Conservation (phyloP, 192 early-diverging fungal genomes). For the Helicostylum pulchrum region DNA sequence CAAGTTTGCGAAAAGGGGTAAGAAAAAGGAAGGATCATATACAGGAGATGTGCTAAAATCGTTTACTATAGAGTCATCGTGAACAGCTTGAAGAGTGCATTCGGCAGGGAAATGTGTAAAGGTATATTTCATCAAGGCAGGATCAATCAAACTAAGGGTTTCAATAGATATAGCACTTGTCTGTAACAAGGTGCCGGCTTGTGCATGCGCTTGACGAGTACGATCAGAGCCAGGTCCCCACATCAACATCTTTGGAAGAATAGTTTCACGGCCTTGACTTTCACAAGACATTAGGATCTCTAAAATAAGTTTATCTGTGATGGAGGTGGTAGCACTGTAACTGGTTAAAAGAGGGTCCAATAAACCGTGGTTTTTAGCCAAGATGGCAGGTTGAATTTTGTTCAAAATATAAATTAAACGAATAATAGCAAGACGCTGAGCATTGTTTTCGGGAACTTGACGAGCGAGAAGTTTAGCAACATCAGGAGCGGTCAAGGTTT, state of each 20-base stretch:
- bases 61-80: constrained; percentile 2
- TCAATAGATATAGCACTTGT: constrained; percentile 50
- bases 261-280: constrained; percentile 49
- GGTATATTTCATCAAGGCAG: constrained; percentile 59
- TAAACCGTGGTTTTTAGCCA: constrained; percentile 45
- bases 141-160: constrained; percentile 58
- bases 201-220: constrained; percentile 36
- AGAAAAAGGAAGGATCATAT: constrained; percentile 70
- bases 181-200: constrained; percentile 31
- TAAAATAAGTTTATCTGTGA: constrained; percentile 55
- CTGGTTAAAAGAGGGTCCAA: constrained; percentile 45
- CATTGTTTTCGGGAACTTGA: constrained; percentile 24
- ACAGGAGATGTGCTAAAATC: neutral
- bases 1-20: constrained; percentile 63
- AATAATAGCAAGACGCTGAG: constrained; percentile 45
- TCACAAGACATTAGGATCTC: constrained; percentile 59
- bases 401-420: constrained; percentile 50
- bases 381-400: constrained; percentile 44
- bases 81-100: constrained; percentile 21
- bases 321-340: constrained; percentile 56
- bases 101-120: constrained; percentile 52
- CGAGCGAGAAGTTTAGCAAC: constrained; percentile 29
- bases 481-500: constrained; percentile 35
- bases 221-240: constrained; percentile 57
- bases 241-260: constrained; percentile 51